Base-by-base conservation (phyloP, 805 yeast species). In the Metschnikowia amazonensis region DNA sequence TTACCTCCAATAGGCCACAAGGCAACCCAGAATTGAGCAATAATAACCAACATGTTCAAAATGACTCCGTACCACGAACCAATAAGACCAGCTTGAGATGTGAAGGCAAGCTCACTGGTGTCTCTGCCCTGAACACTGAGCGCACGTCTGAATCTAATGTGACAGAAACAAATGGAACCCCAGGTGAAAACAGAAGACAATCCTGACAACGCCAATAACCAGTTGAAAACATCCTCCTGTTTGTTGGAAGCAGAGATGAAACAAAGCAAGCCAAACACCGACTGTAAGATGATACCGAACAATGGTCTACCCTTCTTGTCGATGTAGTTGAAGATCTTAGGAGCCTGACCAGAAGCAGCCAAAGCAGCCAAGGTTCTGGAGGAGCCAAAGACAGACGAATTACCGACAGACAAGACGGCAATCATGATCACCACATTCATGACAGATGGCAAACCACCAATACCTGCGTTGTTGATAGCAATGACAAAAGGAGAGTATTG, bases 311-410 rank as follows among this genome's bases (percentile, higher is more conserved):
- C 76, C 36, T 52, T 60, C 49, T 60, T 58, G 59, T 70, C 76
- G 44, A 70, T 67, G 59, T 67, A 70, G 45, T 59, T 67, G 45
- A 77, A 69, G 28, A 73, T 38, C 50, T 66, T 67, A 28, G 90
- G 90, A 40, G 81, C 85, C 57, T 79, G 76, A 8, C 87, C 86
- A 64, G 82, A 86, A 47, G 80, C 81, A 14, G 89, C 83, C 56
- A 85, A 67, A 18, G 87, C 77, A 43, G 80, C 81, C 44, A 85
- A 59, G 8, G 88, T 74, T 72, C 92, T 77, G 41, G 89, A 82
- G 49, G 82, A 77, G n/a, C 84, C 86, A 60, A 75, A 85, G 34
- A 84, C 79, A 1, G 89, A 79, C 20, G 89, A 80, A 69, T 84
- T 85, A 54, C 89, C 89, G 43, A 84, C 70, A 27, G 74, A 65